Conservation (phyloP, 306 rosid species). For the Vigna unguiculata region DNA sequence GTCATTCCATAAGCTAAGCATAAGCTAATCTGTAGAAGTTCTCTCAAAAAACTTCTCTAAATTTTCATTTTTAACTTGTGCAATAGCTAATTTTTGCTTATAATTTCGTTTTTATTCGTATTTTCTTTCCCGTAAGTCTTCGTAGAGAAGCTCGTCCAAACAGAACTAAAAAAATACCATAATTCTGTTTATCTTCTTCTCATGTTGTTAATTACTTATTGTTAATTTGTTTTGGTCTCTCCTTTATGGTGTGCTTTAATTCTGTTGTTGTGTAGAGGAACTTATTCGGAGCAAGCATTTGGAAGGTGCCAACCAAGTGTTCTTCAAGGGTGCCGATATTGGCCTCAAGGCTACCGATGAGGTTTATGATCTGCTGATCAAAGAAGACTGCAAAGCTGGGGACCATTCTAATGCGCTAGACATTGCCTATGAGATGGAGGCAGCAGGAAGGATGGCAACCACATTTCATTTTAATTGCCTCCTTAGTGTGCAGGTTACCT, state of each 20-base stretch:
- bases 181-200: neutral
- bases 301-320: slow-evolving; percentile 85
- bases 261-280: slow-evolving; percentile 61
- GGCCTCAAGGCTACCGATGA: slow-evolving; percentile 84
- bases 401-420: slow-evolving; percentile 94
- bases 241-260: slow-evolving; percentile 9
- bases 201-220: neutral
- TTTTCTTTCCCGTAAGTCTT: no score
- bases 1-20: no score
- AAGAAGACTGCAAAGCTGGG: slow-evolving; percentile 80
- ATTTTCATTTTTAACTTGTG: no score
- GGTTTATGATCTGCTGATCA: slow-evolving; percentile 79
- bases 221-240: slow-evolving; percentile 25
- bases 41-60: no score
- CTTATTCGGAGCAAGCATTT: slow-evolving; percentile 71
- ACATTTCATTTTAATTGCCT: slow-evolving; percentile 90
- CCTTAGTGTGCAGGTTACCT: slow-evolving; percentile 90
- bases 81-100: no score
- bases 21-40: no score
- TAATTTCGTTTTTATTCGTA: no score
- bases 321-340: slow-evolving; percentile 84
- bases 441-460: slow-evolving; percentile 96
- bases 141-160: no score
- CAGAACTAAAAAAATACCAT: neutral
- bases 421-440: slow-evolving; percentile 91